Conservation (phyloP, 208 protist genomes). For the Trypanosoma caninum region DNA sequence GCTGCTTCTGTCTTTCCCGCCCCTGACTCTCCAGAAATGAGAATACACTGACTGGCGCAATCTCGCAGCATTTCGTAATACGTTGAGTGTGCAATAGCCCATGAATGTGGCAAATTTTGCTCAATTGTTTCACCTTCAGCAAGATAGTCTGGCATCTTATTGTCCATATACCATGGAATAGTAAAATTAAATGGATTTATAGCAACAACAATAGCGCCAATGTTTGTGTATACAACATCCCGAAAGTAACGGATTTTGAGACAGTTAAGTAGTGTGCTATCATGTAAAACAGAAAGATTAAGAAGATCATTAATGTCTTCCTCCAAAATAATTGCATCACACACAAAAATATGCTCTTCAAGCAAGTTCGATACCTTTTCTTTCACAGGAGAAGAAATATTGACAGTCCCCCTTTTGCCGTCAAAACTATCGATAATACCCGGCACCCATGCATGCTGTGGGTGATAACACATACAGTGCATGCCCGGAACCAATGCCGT, state of each 20-base stretch:
- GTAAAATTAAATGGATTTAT: slow-evolving; percentile 54
- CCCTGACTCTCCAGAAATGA: slow-evolving; percentile 47
- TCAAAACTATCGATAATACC: slow-evolving; percentile 29
- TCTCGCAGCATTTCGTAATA: slow-evolving; percentile 34
- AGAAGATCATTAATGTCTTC: slow-evolving; percentile 42
- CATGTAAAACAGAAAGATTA: slow-evolving; percentile 38
- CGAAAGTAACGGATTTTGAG: slow-evolving; percentile 30
- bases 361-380: slow-evolving; percentile 24
- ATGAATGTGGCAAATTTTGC: slow-evolving; percentile 35
- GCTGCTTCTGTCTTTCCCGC: slow-evolving; percentile 40
- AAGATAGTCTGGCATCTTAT: slow-evolving; percentile 37
- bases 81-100: slow-evolving; percentile 35
- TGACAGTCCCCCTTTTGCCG: slow-evolving; percentile 23
- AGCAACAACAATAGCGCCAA: slow-evolving; percentile 38
- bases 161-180: slow-evolving; percentile 42
- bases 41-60: slow-evolving; percentile 31
- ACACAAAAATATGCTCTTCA: slow-evolving; percentile 26
- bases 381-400: slow-evolving; percentile 8
- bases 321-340: slow-evolving; percentile 21
- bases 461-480: slow-evolving; percentile 29
- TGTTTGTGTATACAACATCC: slow-evolving; percentile 50
- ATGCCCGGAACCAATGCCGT: slow-evolving; percentile 12
- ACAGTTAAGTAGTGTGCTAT: slow-evolving; percentile 28
- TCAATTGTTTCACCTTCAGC: slow-evolving; percentile 30
- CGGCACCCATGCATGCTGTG: slow-evolving; percentile 27